Base-by-base conservation (phyloP, 495 filamentous ascomycete species). In the Lasiosphaeria hispida region DNA sequence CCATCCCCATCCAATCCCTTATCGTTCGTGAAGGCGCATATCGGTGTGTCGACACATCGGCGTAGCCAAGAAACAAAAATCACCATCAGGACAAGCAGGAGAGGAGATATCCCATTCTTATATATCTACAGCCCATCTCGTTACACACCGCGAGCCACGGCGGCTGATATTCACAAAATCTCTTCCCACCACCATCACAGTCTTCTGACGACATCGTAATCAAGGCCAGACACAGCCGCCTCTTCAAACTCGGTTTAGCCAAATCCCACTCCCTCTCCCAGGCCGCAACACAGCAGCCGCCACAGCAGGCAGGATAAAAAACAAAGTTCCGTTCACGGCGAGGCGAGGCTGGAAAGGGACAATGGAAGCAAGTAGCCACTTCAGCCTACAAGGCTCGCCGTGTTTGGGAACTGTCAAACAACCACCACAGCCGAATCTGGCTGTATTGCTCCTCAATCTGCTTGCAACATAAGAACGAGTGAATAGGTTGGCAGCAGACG, bases 351-450 rank as follows among this genome's bases (percentile, higher is more conserved):
- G 23, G 23, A 30, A 30, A 30, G 23, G 23, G 23, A 30, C 23
- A 30, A 30, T 30, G 23, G 23, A 30, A 30, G 23, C 23, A 30
- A 30, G 5, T 5, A 30, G 23, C 23, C 23, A 30, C 23, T 30
- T 30, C 23, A 30, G 23, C 23, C 23, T 30, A 30, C 23, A 30
- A 30, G 23, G 23, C 5, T 30, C 2, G 23, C 23, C 11, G 38
- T 13, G 38, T 41, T 41, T 41, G 1, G 7, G 7, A 23, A 47
- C 15, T 30, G 23, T 30, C 15, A 23, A 17, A 23, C 43, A 17
- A 47, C 43, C 43, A 47, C 15, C 43, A 47, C 43, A 47, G 43
- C 43, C 43, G 43, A 19, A 47, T 47, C 15, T 47, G 43, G 43
- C 43, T 47, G 43, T 47, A 30, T 30, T 30, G 23, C 23, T 30